A percentile compares a stretch with the other conserved stretches of the same genome.
Evolutionary conservation across 2,329 filamentous ascomycete genomes (phyloP).

Genomic region (Thermoascus crustaceus): DNA sequence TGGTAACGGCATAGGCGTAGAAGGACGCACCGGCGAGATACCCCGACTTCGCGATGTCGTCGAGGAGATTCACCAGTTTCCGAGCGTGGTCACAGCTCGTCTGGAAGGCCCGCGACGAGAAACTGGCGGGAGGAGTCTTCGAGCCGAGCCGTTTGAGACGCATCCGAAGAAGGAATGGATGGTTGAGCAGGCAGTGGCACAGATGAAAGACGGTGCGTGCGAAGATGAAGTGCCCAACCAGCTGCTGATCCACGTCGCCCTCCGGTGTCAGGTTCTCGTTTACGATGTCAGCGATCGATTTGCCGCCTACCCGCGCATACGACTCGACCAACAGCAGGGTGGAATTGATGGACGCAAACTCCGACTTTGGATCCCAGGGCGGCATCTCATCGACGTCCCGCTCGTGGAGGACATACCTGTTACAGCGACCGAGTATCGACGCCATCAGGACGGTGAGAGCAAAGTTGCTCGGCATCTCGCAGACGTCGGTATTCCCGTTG

Average conservation of each 20-base stretch:
- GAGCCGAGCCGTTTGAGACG: slow-evolving; percentile 16
- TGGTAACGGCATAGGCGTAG: too few relatives aligned
- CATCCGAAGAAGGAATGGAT: slow-evolving; percentile 26
- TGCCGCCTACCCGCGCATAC: slow-evolving; percentile 17
- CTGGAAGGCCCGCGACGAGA: too few relatives aligned
- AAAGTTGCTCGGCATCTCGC: slow-evolving; percentile 16
- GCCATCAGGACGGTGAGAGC: slow-evolving; percentile 25
- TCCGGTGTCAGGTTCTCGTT: slow-evolving; percentile 2
- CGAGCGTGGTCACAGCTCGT: too few relatives aligned
- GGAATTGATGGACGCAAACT: slow-evolving; percentile 26
- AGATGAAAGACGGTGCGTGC: slow-evolving; percentile 27
- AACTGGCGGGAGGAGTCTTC: slow-evolving; percentile 17
- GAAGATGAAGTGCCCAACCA: slow-evolving; percentile 21
- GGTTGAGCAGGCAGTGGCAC: slow-evolving; percentile 29
- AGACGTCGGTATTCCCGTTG: slow-evolving; percentile 13
- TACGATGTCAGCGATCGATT: slow-evolving; percentile 13
- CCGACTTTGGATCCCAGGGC: slow-evolving; percentile 30
- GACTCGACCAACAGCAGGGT: slow-evolving; percentile 25
- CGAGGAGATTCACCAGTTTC: too few relatives aligned
- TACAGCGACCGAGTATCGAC: slow-evolving; percentile 25
- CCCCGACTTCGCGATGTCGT: too few relatives aligned
- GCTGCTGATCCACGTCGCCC: slow-evolving; percentile 11
- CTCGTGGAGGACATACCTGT: slow-evolving; percentile 20
- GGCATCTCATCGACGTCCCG: slow-evolving; percentile 15
- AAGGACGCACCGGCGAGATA: too few relatives aligned